A percentile compares a stretch with the other conserved stretches of the same genome.
Conservation (phyloP, 192 early-diverging fungal genomes). For the Obelidium mucronatum region DNA sequence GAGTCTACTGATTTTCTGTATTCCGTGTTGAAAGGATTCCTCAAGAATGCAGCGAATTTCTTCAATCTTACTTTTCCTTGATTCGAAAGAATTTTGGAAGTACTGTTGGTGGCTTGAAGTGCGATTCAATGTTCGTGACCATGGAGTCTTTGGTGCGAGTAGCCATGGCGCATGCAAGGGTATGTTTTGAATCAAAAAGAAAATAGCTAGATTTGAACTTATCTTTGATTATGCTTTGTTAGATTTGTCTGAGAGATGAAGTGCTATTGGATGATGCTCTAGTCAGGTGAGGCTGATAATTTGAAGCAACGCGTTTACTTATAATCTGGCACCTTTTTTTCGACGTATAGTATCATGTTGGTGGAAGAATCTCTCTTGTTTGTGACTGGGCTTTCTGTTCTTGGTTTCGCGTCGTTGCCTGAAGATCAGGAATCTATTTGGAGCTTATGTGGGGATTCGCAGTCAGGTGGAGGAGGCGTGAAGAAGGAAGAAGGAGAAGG, state of each 20-base stretch:
- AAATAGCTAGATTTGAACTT: not conserved
- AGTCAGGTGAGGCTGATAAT: not conserved
- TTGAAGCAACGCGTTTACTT: not conserved
- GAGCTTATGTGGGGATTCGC: not conserved
- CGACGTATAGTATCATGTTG: slow-evolving; percentile 2
- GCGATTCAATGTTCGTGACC: slow-evolving; percentile 14
- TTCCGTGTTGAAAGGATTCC: not conserved
- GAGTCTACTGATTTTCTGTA: not conserved
- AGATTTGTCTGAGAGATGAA: slow-evolving; percentile 4
- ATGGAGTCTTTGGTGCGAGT: slow-evolving; percentile 11
- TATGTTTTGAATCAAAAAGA: not conserved
- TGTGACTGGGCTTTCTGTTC: not conserved
- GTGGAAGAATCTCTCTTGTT: slow-evolving; percentile 6
- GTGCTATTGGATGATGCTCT: slow-evolving; percentile 16
- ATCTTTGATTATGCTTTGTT: not conserved
- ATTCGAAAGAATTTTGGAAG: slow-evolving; percentile 9
- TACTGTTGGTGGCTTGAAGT: not conserved
- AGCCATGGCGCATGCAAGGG: slow-evolving; percentile 19
- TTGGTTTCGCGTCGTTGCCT: slow-evolving; percentile 8
- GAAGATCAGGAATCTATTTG: slow-evolving; percentile 16
- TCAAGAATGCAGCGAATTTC: not conserved
- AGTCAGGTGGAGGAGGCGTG: not conserved
- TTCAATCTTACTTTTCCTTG: slow-evolving; percentile 14
- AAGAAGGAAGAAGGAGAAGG: not conserved
- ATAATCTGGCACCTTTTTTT: not conserved